phyloP scores from a whole-genome alignment of 768 basidiomycete species.

The Lactarius deliciosus region DNA sequence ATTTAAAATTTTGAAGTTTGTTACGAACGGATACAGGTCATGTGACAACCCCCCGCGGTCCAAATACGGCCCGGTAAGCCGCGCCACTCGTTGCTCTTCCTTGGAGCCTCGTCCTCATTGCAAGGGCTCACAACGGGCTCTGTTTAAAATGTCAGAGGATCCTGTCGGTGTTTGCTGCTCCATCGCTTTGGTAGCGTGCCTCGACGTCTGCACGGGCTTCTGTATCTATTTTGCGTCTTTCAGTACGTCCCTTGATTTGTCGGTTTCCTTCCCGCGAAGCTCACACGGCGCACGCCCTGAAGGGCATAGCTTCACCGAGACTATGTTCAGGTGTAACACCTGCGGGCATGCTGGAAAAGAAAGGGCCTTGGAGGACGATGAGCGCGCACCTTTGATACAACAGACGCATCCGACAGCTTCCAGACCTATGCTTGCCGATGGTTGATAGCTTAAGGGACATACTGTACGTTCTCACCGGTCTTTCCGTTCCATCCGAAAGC shows the following conservation, averaged over 20 bases:
- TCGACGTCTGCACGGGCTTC: constrained; percentile 21
- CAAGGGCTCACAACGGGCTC: neutral
- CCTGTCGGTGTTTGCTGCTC: constrained; percentile 13
- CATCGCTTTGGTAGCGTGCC: constrained; percentile 15
- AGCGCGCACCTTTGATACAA: constrained; percentile 24
- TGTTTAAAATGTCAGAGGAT: constrained; percentile 19
- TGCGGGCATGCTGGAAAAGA: constrained; percentile 3
- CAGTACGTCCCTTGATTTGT: constrained; percentile 14
- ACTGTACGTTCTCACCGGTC: neutral
- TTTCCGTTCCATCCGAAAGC: neutral
- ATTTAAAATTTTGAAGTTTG: no score
- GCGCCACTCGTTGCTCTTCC: no score
- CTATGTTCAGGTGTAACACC: constrained; percentile 9
- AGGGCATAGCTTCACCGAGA: constrained; percentile 21
- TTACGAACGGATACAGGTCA: no score
- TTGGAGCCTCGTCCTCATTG: no score
- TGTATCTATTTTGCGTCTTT: constrained; percentile 24
- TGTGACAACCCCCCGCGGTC: no score
- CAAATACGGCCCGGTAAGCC: no score
- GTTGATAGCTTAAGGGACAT: neutral
- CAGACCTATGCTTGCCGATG: neutral
- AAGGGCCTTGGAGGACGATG: neutral
- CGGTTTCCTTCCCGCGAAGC: neutral
- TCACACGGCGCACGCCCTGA: neutral
- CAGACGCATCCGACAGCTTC: constrained; percentile 15